Evolutionary conservation across 257 asterid genomes (phyloP), one percentile per base, ranked within the genome.

Genomic region (Jacaranda mimosifolia): DNA sequence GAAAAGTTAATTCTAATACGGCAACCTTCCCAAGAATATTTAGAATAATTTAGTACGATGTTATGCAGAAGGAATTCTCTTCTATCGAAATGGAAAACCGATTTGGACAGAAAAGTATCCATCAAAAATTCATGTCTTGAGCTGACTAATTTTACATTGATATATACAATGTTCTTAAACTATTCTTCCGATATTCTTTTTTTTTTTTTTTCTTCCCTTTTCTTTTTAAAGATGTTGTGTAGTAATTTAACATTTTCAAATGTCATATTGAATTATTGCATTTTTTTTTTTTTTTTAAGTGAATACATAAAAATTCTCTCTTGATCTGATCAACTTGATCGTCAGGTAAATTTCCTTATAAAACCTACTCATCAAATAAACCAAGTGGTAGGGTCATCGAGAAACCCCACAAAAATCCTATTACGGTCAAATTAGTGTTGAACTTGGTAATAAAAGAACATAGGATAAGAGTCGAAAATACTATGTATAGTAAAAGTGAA

Each of bases 71-170:
- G 71, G 77, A 73, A 77, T 80, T 80, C 5, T 46, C 77, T 64
- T 80, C 74, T 59, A 4, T 11, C 1, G 7, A 67, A 46, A 73
- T 73, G 81, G 83, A 70, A 77, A 5, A 65, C 70, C 58, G 81
- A 80, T 75, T 70, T 55, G 81, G 85, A 80, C 39, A 55, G 66
- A 73, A 83, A 73, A 65, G 21, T 76, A 74, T 75, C 78, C 80
- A 11, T 19, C 32, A 5, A 4, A 19, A 70, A 63, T 45, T 57
- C 39, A 45, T 57, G 17, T 64, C 79, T 71, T 17, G 2, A 72
- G 64, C 72, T 45, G 70, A 72, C 64, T 38, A 67, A 81, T 71
- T 75, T 10, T 39, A 55, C 21, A 43, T 56, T 55, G 17, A 15
- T 17, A n/a, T n/a, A n/a, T n/a, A 21, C 15, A 3, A 13, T 19